Conservation (phyloP, 78 protist species). For the Speleostelium caveatum region DNA sequence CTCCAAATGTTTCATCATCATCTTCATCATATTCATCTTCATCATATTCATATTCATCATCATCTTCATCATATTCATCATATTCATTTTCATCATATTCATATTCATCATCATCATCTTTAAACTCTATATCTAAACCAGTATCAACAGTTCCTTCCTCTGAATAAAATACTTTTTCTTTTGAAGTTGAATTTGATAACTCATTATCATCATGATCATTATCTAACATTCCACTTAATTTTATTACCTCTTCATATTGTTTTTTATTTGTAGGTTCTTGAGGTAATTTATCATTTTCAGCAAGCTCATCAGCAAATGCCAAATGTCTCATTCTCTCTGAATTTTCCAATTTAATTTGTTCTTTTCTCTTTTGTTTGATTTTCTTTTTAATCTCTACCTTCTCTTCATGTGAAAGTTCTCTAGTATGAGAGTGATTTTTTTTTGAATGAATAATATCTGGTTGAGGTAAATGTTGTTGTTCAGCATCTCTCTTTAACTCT, state of each 20-base stretch:
- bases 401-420: slow-evolving; percentile 1
- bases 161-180: not conserved
- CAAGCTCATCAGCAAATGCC: not conserved
- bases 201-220: not conserved
- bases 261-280: not conserved
- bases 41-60: not conserved
- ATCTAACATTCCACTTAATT: not conserved
- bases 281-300: not conserved
- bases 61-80: not conserved
- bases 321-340: slow-evolving; percentile 14
- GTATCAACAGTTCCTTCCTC: slow-evolving; percentile 1
- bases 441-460: not conserved
- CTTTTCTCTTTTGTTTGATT: slow-evolving; percentile 5
- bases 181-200: not conserved
- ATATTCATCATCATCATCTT: slow-evolving; percentile 15
- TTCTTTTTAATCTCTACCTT: slow-evolving; percentile 9
- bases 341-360: slow-evolving; percentile 6
- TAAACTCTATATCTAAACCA: not conserved
- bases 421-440: slow-evolving; percentile 8
- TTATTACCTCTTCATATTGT: no score
- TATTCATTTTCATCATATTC: not conserved
- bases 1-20: not conserved
- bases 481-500: slow-evolving; percentile 17
- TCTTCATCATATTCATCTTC: slow-evolving; percentile 1
- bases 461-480: not conserved